Conservation (phyloP, 2,329 filamentous ascomycete genomes). For the Colletotrichum higginsianum region DNA sequence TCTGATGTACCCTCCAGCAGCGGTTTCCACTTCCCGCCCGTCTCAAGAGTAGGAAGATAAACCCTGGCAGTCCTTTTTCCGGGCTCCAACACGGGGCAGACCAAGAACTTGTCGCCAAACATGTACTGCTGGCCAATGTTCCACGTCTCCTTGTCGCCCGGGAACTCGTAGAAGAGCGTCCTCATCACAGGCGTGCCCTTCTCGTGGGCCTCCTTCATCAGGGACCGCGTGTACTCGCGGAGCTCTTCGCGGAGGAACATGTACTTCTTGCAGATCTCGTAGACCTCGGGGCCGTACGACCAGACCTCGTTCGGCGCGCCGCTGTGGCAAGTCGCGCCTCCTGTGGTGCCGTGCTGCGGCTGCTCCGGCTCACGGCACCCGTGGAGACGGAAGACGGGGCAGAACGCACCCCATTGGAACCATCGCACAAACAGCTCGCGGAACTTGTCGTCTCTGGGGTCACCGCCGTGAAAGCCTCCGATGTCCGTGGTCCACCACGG, state of each 20-base stretch:
- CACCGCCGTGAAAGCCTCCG: constrained; percentile 77
- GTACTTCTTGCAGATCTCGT: constrained; percentile 72
- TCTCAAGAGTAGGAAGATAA: constrained; percentile 63
- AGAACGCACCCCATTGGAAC: constrained; percentile 80
- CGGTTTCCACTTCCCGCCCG: constrained; percentile 32
- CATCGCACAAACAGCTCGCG: constrained; percentile 76
- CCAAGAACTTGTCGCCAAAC: constrained; percentile 73
- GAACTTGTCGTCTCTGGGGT: constrained; percentile 68
- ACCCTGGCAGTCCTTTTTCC: constrained; percentile 60
- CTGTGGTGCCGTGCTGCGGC: constrained; percentile 44
- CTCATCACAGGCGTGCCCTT: constrained; percentile 74
- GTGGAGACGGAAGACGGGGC: constrained; percentile 77
- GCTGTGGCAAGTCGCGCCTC: constrained; percentile 53
- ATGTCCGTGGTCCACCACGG: constrained; percentile 82
- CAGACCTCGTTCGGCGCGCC: constrained; percentile 76
- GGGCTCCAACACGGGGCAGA: constrained; percentile 68
- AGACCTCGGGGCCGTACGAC: constrained; percentile 74
- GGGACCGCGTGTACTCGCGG: constrained; percentile 68
- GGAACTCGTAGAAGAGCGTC: constrained; percentile 76
- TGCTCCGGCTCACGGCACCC: constrained; percentile 74
- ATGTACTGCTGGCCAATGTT: constrained; percentile 74
- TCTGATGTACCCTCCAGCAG: constrained; percentile 27
- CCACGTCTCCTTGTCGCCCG: constrained; percentile 68
- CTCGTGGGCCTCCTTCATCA: constrained; percentile 74
- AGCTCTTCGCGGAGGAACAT: constrained; percentile 71